Conservation (phyloP, 306 rosid species). For the Pterocarpus macrocarpus region DNA sequence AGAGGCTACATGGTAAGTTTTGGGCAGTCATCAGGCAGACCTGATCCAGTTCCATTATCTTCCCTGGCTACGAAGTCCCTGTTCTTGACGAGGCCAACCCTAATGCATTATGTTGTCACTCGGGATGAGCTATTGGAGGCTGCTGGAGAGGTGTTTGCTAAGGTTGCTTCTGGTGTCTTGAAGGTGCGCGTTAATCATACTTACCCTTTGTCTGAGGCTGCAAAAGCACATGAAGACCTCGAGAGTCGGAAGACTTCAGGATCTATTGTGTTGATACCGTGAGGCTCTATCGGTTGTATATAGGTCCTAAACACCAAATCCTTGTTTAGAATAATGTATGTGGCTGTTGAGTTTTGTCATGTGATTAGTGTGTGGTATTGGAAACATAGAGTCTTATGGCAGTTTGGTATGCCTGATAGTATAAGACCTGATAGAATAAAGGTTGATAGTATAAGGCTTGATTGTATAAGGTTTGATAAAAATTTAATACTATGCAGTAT, state of each 20-base stretch:
- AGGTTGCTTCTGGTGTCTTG: constrained; percentile 64
- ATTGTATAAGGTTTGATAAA: too few relatives aligned
- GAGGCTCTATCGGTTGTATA: background rate
- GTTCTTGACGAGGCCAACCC: constrained; percentile 82
- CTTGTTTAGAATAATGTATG: background rate
- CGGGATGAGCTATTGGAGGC: constrained; percentile 73
- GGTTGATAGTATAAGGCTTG: too few relatives aligned
- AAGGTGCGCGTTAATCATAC: constrained; percentile 81
- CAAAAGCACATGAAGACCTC: constrained; percentile 80
- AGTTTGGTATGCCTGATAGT: too few relatives aligned
- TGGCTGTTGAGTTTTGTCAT: too few relatives aligned
- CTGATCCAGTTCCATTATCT: constrained; percentile 88
- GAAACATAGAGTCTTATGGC: too few relatives aligned
- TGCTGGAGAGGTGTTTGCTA: constrained; percentile 78
- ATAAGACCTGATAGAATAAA: too few relatives aligned
- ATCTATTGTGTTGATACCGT: constrained; percentile 82
- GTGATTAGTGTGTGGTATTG: too few relatives aligned
- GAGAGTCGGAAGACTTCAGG: constrained; percentile 86
- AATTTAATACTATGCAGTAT: too few relatives aligned
- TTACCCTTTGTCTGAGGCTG: constrained; percentile 80
- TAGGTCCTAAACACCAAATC: background rate
- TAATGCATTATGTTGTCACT: constrained; percentile 64
- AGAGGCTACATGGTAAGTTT: constrained; percentile 84
- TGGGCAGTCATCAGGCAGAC: constrained; percentile 88
- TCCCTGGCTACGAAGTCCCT: constrained; percentile 69